Conservation (phyloP, 1,139 yeast species). For the Candida glucosophila region DNA sequence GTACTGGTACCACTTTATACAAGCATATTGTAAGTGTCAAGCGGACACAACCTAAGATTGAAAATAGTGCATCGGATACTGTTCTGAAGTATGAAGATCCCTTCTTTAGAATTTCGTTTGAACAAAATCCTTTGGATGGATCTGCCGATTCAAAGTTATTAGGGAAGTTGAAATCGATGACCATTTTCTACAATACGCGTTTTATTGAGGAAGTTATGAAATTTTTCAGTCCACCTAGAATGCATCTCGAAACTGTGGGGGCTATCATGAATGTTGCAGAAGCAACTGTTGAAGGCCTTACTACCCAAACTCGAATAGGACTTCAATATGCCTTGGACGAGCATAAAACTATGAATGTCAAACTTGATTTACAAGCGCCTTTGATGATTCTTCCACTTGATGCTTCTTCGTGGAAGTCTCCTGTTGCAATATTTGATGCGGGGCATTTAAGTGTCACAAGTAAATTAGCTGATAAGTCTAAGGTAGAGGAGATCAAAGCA, state of each 20-base stretch:
- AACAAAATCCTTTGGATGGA: constrained; percentile 76
- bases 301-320: constrained; percentile 86
- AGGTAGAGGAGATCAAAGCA: constrained; percentile 61
- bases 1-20: constrained; percentile 63
- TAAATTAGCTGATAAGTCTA: constrained; percentile 67
- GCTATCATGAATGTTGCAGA: constrained; percentile 94
- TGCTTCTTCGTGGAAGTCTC: constrained; percentile 71
- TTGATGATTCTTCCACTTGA: constrained; percentile 82
- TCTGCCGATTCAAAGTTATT: constrained; percentile 72
- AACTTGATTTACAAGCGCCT: constrained; percentile 90
- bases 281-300: constrained; percentile 84
- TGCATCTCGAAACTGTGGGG: constrained; percentile 81
- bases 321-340: constrained; percentile 89
- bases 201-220: constrained; percentile 66
- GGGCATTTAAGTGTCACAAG: constrained; percentile 86
- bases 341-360: constrained; percentile 80
- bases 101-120: constrained; percentile 76
- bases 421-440: constrained; percentile 90
- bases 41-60: constrained; percentile 34
- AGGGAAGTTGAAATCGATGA: constrained; percentile 77
- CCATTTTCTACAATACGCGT: constrained; percentile 76
- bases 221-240: constrained; percentile 83
- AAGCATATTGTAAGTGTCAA: constrained; percentile 87
- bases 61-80: constrained; percentile 7
- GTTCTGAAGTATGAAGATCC: constrained; percentile 47